Evolutionary conservation across 805 yeast species (phyloP).

Genomic region (Blastobotrys peoriensis): DNA sequence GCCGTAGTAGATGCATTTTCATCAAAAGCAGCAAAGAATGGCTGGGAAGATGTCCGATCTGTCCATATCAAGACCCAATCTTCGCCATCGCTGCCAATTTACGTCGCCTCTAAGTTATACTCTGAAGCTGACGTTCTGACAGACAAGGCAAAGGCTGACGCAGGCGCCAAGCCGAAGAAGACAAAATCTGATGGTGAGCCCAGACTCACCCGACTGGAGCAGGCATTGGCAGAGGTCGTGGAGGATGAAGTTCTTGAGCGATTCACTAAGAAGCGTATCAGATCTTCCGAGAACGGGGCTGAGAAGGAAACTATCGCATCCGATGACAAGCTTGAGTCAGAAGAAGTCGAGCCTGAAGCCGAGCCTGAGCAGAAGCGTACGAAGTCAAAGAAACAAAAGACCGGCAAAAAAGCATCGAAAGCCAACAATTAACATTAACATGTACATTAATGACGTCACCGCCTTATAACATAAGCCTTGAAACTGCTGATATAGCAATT

Average conservation of each 20-base stretch:
- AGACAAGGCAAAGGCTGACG: slow-evolving; percentile 31
- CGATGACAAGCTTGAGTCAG: slow-evolving; percentile 1
- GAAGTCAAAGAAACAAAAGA: slow-evolving; percentile 1
- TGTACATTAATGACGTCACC: too few species aligned
- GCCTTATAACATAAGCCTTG: too few species aligned
- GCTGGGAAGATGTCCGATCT: slow-evolving; percentile 30
- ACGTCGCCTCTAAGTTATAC: slow-evolving; percentile 50
- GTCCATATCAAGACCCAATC: slow-evolving; percentile 59
- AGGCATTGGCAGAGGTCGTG: slow-evolving; percentile 77
- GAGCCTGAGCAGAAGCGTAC: slow-evolving; percentile 6
- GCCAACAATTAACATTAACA: slow-evolving; percentile 2
- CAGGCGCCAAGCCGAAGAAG: slow-evolving; percentile 27
- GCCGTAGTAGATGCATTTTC: slow-evolving; percentile 46
- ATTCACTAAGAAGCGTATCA: slow-evolving; percentile 53
- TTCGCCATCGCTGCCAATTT: slow-evolving; percentile 85
- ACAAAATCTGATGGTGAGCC: slow-evolving; percentile 23
- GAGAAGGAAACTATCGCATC: slow-evolving; percentile 9
- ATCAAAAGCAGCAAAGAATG: slow-evolving; percentile 18
- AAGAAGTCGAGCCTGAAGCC: slow-evolving; percentile 5
- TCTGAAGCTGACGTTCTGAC: slow-evolving; percentile 44
- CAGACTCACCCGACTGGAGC: slow-evolving; percentile 54
- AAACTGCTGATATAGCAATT: too few species aligned
- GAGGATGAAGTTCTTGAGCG: slow-evolving; percentile 62
- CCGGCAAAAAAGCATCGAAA: not conserved
- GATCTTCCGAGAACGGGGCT: slow-evolving; percentile 12